These are phyloP conservation scores for Kwoniella heveanensis DNA, from an alignment of 768 basidiomycete species.

Conservation along the genomic window DNA sequence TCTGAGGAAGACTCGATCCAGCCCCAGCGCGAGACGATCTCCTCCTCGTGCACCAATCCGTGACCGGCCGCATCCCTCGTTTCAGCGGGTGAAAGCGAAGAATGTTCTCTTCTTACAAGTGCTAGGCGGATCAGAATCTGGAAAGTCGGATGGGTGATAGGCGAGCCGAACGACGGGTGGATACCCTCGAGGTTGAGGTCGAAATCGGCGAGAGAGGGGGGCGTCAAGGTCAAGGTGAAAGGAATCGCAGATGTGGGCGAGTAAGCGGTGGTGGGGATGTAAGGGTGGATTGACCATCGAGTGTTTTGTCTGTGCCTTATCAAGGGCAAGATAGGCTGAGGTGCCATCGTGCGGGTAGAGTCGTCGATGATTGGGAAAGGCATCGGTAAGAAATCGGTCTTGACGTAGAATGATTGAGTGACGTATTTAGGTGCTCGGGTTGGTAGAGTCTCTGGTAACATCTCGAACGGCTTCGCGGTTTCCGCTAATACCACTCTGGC, in stretches of 20 bases:
- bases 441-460: constrained; percentile 51
- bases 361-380: not conserved
- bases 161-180: not conserved
- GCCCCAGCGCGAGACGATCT: constrained; percentile 32
- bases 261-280: constrained; percentile 46
- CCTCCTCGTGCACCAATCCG: constrained; percentile 39
- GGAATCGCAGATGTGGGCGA: constrained; percentile 48
- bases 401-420: constrained; percentile 36
- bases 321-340: not conserved
- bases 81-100: constrained; percentile 14
- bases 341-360: not conserved
- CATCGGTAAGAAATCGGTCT: constrained; percentile 17
- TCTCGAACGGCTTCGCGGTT: constrained; percentile 43
- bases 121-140: constrained; percentile 42
- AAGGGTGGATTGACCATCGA: constrained; percentile 43
- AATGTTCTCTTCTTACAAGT: constrained; percentile 42
- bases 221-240: constrained; percentile 34
- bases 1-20: constrained; percentile 26
- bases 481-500: constrained; percentile 36
- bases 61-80: constrained; percentile 28
- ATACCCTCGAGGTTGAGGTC: constrained; percentile 10
- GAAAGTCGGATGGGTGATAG: not conserved
- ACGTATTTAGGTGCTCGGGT: constrained; percentile 36
- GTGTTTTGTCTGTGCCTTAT: constrained; percentile 13
- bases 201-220: constrained; percentile 18